These are phyloP conservation scores for Fomes fomentarius DNA, from an alignment of 1,284 basidiomycete genomes.

Conservation along the genomic window DNA sequence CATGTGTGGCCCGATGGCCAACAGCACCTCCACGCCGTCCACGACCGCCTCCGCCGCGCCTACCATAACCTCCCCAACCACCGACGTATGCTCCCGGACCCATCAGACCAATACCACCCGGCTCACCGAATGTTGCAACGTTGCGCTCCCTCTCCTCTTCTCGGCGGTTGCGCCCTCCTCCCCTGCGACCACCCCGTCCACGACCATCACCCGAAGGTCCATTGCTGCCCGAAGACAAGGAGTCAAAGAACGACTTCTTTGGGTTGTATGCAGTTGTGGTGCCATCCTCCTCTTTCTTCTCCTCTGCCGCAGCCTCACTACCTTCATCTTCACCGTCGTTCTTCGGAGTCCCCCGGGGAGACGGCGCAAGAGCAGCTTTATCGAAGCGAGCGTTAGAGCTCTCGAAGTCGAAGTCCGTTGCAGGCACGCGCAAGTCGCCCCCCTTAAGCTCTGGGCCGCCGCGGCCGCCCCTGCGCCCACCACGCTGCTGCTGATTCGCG, in stretches of 20 bases:
- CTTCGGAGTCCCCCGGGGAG: constrained; percentile 28
- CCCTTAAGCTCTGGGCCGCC: constrained; percentile 42
- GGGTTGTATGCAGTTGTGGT: constrained; percentile 67
- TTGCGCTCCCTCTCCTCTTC: constrained; percentile 82
- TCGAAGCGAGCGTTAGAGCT: constrained; percentile 76
- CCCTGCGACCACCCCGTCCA: constrained; percentile 47
- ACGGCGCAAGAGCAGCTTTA: constrained; percentile 56
- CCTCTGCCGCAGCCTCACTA: constrained; percentile 24
- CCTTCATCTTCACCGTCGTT: constrained; percentile 33
- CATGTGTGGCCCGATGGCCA: constrained; percentile 24
- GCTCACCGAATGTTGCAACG: constrained; percentile 81
- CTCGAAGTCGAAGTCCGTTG: constrained; percentile 78
- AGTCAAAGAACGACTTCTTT: constrained; percentile 78
- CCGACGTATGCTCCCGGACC: constrained; percentile 63
- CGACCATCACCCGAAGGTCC: constrained; percentile 33
- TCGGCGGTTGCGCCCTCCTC: constrained; percentile 62
- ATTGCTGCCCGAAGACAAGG: constrained; percentile 57
- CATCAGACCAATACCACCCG: constrained; percentile 73
- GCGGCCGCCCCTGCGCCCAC: constrained; percentile 44
- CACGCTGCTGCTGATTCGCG: constrained; percentile 30
- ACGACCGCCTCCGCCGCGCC: constrained; percentile 46
- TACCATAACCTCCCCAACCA: constrained; percentile 55
- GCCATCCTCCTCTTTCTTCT: constrained; percentile 29
- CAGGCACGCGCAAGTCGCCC: constrained; percentile 49
- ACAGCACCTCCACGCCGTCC: constrained; percentile 35